Evolutionary conservation across 202 grass and related monocot genomes (phyloP), one percentile per base, ranked within the genome.

Genomic region (Saccharum hybrid): DNA sequence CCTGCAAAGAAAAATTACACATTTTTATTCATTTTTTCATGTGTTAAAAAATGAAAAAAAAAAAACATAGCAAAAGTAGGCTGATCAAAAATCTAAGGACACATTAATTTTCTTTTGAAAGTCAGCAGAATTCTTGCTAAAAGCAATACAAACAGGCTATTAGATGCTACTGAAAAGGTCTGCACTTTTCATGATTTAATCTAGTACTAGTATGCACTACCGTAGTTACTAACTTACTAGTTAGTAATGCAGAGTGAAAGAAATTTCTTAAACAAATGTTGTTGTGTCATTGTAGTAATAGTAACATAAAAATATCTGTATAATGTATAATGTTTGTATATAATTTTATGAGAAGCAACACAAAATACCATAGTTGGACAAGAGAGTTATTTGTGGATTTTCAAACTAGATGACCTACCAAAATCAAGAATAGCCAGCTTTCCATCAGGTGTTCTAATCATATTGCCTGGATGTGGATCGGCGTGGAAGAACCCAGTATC

Each of bases 401-500:
- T 11, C 31, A 63, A 39, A 46, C 63, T 64, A 70, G 14, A 66
- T 79, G 46, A 48, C 89, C 88, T 84, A 98, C 96, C 96, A 82
- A 98, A 98, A 91, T 98, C 96, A 87, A 98, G 91, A 91, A 98
- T 98, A 26, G 93, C 93, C 67, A 98, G 71, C 74, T 98, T 98
- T 84, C 96, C 96, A 76, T 98, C 96, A 65, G 89, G 91, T 74
- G 96, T 98, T 76, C 93, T 90, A 82, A 98, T 98, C 96, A 98
- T 98, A 88, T 95, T 98, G 40, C 96, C 93, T 51, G 96, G 96
- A 86, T 98, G 96, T 72, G 96, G 96, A 85, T 98, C 96, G 48
- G 96, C 96, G 39, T 98, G 96, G 80, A 98, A 98, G 83, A 98
- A 95, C 45, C 96, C 96, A 68, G 96, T 98, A 86, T 92, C 96